Percentiles rank a stretch among this genome's conserved stretches.
These are phyloP conservation scores for Puccinia triticina DNA, from an alignment of 1,284 basidiomycete genomes.

Conservation along the genomic window DNA sequence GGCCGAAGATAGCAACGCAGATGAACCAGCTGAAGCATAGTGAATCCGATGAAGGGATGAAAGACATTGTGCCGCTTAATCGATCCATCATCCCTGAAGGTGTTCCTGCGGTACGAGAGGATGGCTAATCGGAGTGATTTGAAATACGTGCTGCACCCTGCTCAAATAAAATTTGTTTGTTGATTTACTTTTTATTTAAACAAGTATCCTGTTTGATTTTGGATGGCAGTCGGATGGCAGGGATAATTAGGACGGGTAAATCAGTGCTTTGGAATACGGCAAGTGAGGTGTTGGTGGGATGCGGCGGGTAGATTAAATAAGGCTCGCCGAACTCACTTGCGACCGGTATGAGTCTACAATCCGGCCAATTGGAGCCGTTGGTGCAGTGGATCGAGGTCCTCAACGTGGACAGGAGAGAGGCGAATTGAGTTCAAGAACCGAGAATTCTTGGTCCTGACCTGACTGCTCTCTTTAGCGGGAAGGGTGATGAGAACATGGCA, in stretches of 20 bases:
- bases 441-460: not conserved
- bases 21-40: conserved; percentile 16
- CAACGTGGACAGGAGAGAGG: not conserved
- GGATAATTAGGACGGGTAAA: not conserved
- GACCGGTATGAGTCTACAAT: not conserved
- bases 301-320: conserved; percentile 15
- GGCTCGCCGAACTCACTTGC: conserved; percentile 10
- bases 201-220: not conserved
- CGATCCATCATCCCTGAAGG: not conserved
- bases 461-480: too few species aligned
- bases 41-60: not conserved
- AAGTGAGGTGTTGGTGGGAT: not conserved
- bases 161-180: not conserved
- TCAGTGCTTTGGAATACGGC: not conserved
- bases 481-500: not conserved
- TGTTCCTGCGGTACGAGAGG: not conserved
- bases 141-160: not conserved
- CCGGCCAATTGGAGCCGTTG: not conserved
- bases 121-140: not conserved
- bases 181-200: not conserved
- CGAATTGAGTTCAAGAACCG: not conserved
- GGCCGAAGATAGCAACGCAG: conserved; percentile 10
- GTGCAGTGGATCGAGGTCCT: not conserved
- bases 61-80: not conserved
- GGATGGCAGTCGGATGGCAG: not conserved